A percentile compares a stretch with the other conserved stretches of the same genome.
These are phyloP conservation scores for Mortierella hygrophila DNA, from an alignment of 192 early-diverging fungal species.

Conservation along the genomic window DNA sequence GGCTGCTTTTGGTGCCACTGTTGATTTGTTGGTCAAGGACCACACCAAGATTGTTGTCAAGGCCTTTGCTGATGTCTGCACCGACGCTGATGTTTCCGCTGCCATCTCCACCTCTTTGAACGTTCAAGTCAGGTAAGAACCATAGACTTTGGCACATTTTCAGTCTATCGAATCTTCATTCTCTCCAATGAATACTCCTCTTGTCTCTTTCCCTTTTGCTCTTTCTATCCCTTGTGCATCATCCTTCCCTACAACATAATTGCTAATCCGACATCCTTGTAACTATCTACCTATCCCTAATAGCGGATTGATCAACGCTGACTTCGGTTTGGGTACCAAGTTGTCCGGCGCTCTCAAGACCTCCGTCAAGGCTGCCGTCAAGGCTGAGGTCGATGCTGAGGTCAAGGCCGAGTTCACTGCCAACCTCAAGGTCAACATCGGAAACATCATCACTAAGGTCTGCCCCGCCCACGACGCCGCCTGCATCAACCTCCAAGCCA, in stretches of 20 bases:
- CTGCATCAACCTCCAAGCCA: conserved; percentile 44
- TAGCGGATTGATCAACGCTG: conserved; percentile 43
- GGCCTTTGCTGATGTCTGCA: conserved; percentile 53
- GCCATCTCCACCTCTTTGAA: conserved; percentile 28
- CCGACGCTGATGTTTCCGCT: conserved; percentile 33
- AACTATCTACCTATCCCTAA: not conserved
- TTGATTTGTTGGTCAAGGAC: conserved; percentile 40
- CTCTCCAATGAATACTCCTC: too few relatives aligned
- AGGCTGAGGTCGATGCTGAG: conserved; percentile 50
- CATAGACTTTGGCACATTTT: not conserved
- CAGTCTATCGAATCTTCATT: not conserved
- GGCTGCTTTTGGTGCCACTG: conserved; percentile 49
- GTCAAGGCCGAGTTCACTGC: conserved; percentile 51
- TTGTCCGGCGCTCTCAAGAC: conserved; percentile 35
- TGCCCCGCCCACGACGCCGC: conserved; percentile 48
- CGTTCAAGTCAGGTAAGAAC: conserved; percentile 45
- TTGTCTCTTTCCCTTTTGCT: not conserved
- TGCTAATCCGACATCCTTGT: not conserved
- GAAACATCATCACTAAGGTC: conserved; percentile 35
- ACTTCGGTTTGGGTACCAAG: conserved; percentile 50
- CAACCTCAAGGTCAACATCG: conserved; percentile 51
- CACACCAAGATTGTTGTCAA: conserved; percentile 39
- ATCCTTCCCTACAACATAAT: not conserved
- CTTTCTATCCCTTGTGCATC: not conserved
- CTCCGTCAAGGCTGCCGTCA: conserved; percentile 54